Evolutionary conservation across 2,329 filamentous ascomycete genomes (phyloP).

Genomic region (Calonectria ilicicola): DNA sequence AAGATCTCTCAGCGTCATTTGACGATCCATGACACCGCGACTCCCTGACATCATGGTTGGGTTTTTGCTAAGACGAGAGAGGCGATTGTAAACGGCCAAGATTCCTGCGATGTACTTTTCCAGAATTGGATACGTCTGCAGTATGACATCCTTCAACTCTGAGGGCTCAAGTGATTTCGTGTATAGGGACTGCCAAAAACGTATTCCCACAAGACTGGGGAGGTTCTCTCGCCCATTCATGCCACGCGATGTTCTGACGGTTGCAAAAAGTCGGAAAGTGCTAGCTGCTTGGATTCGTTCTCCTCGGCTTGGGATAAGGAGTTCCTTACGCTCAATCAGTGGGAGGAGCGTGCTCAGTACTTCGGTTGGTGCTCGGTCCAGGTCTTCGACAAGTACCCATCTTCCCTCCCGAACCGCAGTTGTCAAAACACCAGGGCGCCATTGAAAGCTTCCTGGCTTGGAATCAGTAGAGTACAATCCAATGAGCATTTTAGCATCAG

Average conservation of each 20-base stretch:
- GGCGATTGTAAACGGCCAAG: slow-evolving; percentile 68
- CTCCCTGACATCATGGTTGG: slow-evolving; percentile 46
- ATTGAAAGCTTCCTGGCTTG: slow-evolving; percentile 89
- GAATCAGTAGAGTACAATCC: slow-evolving; percentile 93
- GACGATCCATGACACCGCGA: slow-evolving; percentile 60
- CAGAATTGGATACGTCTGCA: slow-evolving; percentile 77
- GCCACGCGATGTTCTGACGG: slow-evolving; percentile 82
- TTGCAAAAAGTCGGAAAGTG: slow-evolving; percentile 92
- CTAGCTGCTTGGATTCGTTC: slow-evolving; percentile 85
- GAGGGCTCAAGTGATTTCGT: slow-evolving; percentile 73
- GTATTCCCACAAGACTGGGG: slow-evolving; percentile 82
- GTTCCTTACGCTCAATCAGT: slow-evolving; percentile 90
- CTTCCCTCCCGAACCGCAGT: slow-evolving; percentile 93
- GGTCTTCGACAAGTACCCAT: slow-evolving; percentile 97
- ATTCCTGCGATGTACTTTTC: slow-evolving; percentile 70
- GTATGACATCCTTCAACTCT: slow-evolving; percentile 82
- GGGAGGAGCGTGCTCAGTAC: slow-evolving; percentile 94
- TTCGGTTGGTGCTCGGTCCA: slow-evolving; percentile 94
- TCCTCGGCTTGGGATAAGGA: slow-evolving; percentile 89
- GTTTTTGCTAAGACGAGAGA: slow-evolving; percentile 65
- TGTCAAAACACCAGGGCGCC: slow-evolving; percentile 92
- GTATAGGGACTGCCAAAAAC: slow-evolving; percentile 86
- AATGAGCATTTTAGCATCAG: slow-evolving; percentile 95
- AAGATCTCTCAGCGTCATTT: slow-evolving; percentile 80
- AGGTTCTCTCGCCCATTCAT: slow-evolving; percentile 74